A percentile compares a stretch with the other conserved stretches of the same genome.
These are phyloP conservation scores for Camellia oleifera DNA, from an alignment of 179 eudicot genomes.

Conservation along the genomic window DNA sequence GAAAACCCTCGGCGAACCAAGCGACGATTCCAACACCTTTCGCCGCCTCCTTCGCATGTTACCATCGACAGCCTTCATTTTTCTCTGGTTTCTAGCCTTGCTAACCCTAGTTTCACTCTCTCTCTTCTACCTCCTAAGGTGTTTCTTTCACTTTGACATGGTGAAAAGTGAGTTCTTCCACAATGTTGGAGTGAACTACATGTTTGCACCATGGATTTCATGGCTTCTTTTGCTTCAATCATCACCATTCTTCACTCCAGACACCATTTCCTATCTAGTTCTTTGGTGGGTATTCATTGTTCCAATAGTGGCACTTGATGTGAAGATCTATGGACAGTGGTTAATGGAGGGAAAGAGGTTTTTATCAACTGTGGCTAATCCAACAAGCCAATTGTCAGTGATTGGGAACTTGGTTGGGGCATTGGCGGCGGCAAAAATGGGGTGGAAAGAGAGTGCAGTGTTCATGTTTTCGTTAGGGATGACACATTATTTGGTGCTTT, in stretches of 20 bases:
- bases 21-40: slow-evolving; percentile 8
- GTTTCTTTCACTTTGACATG: slow-evolving; percentile 43
- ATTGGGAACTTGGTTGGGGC: slow-evolving; percentile 62
- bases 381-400: slow-evolving; percentile 70
- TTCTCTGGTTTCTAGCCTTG: slow-evolving; percentile 56
- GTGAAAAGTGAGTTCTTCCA: slow-evolving; percentile 60
- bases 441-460: slow-evolving; percentile 43
- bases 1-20: slow-evolving; percentile 43
- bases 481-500: slow-evolving; percentile 59
- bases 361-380: slow-evolving; percentile 60
- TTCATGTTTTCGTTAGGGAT: slow-evolving; percentile 53
- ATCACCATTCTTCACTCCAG: slow-evolving; percentile 32
- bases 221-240: slow-evolving; percentile 48
- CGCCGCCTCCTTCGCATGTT: slow-evolving; percentile 24
- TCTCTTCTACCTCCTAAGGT: slow-evolving; percentile 46
- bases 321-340: slow-evolving; percentile 78
- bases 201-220: slow-evolving; percentile 62
- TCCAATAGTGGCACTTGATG: slow-evolving; percentile 56
- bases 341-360: slow-evolving; percentile 62
- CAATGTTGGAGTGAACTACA: slow-evolving; percentile 53
- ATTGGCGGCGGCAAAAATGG: slow-evolving; percentile 40
- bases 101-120: slow-evolving; percentile 32
- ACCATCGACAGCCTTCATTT: slow-evolving; percentile 34
- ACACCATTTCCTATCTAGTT: slow-evolving; percentile 18
- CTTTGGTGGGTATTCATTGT: slow-evolving; percentile 53